Percentiles rank a stretch among this genome's conserved stretches.
These are phyloP conservation scores for Gelatoporia subvermispora DNA, from an alignment of 768 basidiomycete species.

Conservation along the genomic window DNA sequence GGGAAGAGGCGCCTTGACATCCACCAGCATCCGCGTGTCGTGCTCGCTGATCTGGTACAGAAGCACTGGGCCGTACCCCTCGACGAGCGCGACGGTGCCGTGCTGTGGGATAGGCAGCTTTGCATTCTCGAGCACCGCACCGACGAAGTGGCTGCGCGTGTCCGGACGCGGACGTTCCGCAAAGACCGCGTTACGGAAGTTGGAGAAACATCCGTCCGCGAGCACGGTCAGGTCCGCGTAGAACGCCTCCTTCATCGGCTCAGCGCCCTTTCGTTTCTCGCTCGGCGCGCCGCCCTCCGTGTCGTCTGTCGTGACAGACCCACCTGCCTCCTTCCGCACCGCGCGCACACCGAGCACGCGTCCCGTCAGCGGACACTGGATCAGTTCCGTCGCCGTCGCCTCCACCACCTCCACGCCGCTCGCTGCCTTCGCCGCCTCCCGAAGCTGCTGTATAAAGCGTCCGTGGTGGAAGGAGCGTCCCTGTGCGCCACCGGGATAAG, in stretches of 20 bases:
- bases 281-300: slow-evolving; percentile 22
- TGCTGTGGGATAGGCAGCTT: slow-evolving; percentile 67
- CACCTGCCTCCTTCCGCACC: slow-evolving; percentile 35
- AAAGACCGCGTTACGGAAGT: slow-evolving; percentile 75
- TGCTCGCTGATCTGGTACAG: slow-evolving; percentile 86
- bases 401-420: slow-evolving; percentile 76
- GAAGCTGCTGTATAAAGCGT: slow-evolving; percentile 74
- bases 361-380: slow-evolving; percentile 49
- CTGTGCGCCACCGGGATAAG: slow-evolving; percentile 70
- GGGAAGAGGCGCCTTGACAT: slow-evolving; percentile 81
- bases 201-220: slow-evolving; percentile 94
- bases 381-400: slow-evolving; percentile 74
- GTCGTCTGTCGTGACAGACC: slow-evolving; percentile 29
- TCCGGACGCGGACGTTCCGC: slow-evolving; percentile 43
- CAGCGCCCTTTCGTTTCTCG: slow-evolving; percentile 32
- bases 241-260: slow-evolving; percentile 44
- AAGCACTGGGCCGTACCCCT: slow-evolving; percentile 82
- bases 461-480: slow-evolving; percentile 95
- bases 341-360: slow-evolving; percentile 66
- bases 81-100: slow-evolving; percentile 80
- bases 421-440: slow-evolving; percentile 58
- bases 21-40: slow-evolving; percentile 92
- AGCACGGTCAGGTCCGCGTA: slow-evolving; percentile 78
- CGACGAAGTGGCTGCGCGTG: slow-evolving; percentile 78
- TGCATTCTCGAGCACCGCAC: slow-evolving; percentile 76